A percentile compares a stretch with the other conserved stretches of the same genome.
Evolutionary conservation across 2,329 filamentous ascomycete genomes (phyloP).

Genomic region (Leptographium radiaticola): DNA sequence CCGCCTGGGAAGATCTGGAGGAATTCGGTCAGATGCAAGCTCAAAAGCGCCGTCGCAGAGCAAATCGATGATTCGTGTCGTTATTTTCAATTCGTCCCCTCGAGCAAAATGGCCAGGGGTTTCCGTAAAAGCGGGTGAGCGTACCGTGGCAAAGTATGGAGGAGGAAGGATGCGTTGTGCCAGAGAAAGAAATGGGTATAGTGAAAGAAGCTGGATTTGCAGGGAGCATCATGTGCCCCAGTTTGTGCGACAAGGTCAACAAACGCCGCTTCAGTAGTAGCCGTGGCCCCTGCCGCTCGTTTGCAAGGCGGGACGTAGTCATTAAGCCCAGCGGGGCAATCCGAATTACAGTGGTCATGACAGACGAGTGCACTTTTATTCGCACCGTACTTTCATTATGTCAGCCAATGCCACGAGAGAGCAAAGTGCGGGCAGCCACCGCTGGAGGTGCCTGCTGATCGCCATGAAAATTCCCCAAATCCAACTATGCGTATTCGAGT

Average conservation of each 20-base stretch:
- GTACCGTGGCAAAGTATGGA: not conserved
- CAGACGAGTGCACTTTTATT: too few relatives aligned
- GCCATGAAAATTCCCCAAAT: too few relatives aligned
- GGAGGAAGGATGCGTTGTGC: not conserved
- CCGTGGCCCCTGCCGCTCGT: not conserved
- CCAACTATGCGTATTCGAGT: too few relatives aligned
- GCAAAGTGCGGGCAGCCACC: too few relatives aligned
- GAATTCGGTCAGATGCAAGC: not conserved
- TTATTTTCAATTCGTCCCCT: not conserved
- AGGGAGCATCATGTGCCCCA: slow-evolving; percentile 2
- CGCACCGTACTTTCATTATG: too few relatives aligned
- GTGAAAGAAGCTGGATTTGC: slow-evolving; percentile 1
- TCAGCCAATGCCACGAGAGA: too few relatives aligned
- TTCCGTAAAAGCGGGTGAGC: not conserved
- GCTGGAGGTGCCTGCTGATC: too few relatives aligned
- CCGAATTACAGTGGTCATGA: too few relatives aligned
- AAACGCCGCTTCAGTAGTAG: not conserved
- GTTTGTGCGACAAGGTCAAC: not conserved
- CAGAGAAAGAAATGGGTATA: not conserved
- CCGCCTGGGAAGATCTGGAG: slow-evolving; percentile 1
- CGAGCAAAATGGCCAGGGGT: not conserved
- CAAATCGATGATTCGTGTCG: not conserved
- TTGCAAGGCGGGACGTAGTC: too few relatives aligned
- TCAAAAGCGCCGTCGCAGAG: not conserved
- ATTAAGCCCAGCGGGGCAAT: too few relatives aligned